Conservation (phyloP, 1,284 basidiomycete genomes). For the Sanghuangporus sanghuang region DNA sequence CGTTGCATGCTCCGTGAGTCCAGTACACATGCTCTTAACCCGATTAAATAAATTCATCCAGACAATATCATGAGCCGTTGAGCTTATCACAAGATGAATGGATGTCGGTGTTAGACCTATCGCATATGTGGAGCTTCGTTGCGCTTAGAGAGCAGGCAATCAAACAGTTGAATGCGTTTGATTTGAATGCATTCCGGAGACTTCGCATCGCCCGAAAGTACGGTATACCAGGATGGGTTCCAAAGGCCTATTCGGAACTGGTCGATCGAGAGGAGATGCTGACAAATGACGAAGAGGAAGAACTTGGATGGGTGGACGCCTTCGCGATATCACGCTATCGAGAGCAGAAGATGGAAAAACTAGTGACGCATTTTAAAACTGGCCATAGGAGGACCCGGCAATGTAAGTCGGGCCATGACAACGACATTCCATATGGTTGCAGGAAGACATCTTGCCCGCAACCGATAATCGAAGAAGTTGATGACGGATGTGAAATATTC, state of each 20-base stretch:
- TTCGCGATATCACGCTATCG: background rate
- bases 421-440: background rate
- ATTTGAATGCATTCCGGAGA: background rate
- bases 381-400: background rate
- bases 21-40: background rate
- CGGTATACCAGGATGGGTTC: background rate
- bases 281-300: background rate
- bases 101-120: background rate
- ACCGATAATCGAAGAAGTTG: background rate
- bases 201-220: background rate
- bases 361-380: background rate
- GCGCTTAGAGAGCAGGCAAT: background rate
- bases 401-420: background rate
- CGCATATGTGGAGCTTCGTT: conserved; percentile 11
- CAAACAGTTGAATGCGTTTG: background rate
- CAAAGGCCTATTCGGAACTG: background rate
- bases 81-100: background rate
- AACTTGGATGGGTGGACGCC: conserved; percentile 2
- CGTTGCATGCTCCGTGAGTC: conserved; percentile 3
- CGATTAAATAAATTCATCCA: background rate
- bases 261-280: background rate
- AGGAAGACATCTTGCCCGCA: background rate
- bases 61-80: background rate
- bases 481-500: background rate
- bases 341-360: background rate